Percentiles rank a stretch among this genome's conserved stretches.
phyloP scores from a whole-genome alignment of 2,329 filamentous ascomycete species.

The Elsinoe arachidis region DNA sequence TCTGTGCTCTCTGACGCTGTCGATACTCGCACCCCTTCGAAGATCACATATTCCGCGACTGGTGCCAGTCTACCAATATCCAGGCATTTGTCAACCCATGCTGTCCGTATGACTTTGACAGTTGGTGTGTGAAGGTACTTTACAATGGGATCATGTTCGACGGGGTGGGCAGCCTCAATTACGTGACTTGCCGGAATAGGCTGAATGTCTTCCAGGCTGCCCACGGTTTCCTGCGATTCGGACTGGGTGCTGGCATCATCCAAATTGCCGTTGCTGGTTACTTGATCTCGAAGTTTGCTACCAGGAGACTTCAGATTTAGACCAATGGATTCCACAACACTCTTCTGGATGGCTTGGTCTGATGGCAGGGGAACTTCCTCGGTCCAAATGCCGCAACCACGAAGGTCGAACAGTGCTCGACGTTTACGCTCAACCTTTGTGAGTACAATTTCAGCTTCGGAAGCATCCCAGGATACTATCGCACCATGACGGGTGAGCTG shows the following conservation, averaged over 20 bases:
- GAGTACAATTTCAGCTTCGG: slow-evolving; percentile 64
- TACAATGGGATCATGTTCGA: neutral
- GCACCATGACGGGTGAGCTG: slow-evolving; percentile 48
- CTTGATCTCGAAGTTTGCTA: neutral
- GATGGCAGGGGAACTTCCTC: slow-evolving; percentile 35
- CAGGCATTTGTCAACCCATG: slow-evolving; percentile 47
- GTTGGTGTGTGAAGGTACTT: slow-evolving; percentile 14
- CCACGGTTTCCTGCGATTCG: slow-evolving; percentile 22
- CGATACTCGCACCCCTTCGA: slow-evolving; percentile 37
- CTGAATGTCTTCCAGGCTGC: neutral
- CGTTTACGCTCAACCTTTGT: slow-evolving; percentile 62
- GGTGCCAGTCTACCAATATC: slow-evolving; percentile 36
- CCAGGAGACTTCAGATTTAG: neutral
- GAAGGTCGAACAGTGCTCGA: slow-evolving; percentile 69
- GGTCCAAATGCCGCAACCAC: slow-evolving; percentile 54
- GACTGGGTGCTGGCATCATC: slow-evolving; percentile 30
- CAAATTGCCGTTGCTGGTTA: neutral
- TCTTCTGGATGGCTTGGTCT: slow-evolving; percentile 27
- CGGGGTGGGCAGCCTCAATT: neutral
- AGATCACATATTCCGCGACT: slow-evolving; percentile 43
- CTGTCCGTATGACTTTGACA: slow-evolving; percentile 44
- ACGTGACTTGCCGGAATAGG: neutral
- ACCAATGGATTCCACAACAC: slow-evolving; percentile 18
- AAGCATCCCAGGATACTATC: slow-evolving; percentile 60
- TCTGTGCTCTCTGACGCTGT: slow-evolving; percentile 26